phyloP scores from a whole-genome alignment of 768 basidiomycete genomes.

The Tricholoma flavovirens region DNA sequence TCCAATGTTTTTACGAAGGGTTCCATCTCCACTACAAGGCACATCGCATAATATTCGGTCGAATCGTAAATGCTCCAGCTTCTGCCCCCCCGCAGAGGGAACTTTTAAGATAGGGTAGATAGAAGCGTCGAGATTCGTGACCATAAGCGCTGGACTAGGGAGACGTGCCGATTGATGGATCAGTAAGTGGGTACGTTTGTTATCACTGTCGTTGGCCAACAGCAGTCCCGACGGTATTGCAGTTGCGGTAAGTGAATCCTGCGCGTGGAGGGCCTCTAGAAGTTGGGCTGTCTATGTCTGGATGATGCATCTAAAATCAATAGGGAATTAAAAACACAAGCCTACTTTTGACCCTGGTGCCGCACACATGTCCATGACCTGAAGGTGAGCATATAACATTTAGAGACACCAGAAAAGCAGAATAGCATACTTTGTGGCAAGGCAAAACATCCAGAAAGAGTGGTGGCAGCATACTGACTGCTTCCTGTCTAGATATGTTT shows the following conservation, averaged over 20 bases:
- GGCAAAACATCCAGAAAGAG: conserved; percentile 92
- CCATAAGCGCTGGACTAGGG: conserved; percentile 87
- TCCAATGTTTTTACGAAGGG: conserved; percentile 86
- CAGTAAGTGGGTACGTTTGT: conserved; percentile 90
- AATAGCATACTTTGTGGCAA: conserved; percentile 62
- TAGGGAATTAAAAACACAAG: neutral
- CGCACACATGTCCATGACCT: conserved; percentile 97
- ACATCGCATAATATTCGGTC: conserved; percentile 96
- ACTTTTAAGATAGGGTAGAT: conserved; percentile 69
- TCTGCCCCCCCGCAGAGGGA: conserved; percentile 28
- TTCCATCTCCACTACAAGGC: conserved; percentile 97
- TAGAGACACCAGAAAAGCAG: neutral
- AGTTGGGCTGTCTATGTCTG: conserved; percentile 82
- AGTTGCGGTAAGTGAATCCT: conserved; percentile 56
- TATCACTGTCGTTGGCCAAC: conserved; percentile 93
- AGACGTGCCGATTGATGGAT: conserved; percentile 96
- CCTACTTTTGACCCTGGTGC: conserved; percentile 93
- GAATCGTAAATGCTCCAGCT: conserved; percentile 59
- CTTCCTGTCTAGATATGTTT: conserved; percentile 93
- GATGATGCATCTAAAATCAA: neutral
- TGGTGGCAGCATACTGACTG: conserved; percentile 98
- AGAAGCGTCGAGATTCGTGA: conserved; percentile 94
- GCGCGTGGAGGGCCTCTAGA: conserved; percentile 88
- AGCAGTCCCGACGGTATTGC: conserved; percentile 80
- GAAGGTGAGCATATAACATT: neutral